These are phyloP conservation scores for Malus hybrid DNA, from an alignment of 331 rosid genomes.

Conservation along the genomic window DNA sequence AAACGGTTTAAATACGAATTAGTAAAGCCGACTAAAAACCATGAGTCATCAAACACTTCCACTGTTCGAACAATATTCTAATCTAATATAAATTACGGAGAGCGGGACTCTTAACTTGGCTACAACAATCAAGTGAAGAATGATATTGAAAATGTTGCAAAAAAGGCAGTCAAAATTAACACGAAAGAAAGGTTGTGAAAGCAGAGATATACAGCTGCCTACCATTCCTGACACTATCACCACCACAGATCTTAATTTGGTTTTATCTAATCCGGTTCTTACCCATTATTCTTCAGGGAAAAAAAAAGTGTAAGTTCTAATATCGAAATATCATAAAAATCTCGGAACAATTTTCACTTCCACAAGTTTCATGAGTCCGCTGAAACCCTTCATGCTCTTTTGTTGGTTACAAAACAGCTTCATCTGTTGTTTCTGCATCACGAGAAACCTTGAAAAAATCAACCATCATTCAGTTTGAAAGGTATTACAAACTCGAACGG, in stretches of 20 bases:
- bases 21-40: background rate
- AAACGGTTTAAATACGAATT: no score
- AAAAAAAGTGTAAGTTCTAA: background rate
- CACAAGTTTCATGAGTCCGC: slow-evolving; percentile 8
- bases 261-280: slow-evolving; percentile 16
- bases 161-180: slow-evolving; percentile 16
- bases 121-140: background rate
- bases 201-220: slow-evolving; percentile 28
- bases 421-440: slow-evolving; percentile 10
- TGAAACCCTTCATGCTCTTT: background rate
- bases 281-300: slow-evolving; percentile 30
- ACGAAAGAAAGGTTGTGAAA: slow-evolving; percentile 12
- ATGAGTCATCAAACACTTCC: background rate
- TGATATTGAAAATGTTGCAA: background rate
- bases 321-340: slow-evolving; percentile 3
- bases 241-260: slow-evolving; percentile 20
- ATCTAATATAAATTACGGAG: no score
- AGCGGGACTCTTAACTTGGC: background rate
- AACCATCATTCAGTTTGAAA: background rate
- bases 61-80: background rate
- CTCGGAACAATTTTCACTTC: slow-evolving; percentile 9
- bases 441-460: slow-evolving; percentile 1
- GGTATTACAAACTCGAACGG: no score
- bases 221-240: slow-evolving; percentile 29
- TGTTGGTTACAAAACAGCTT: no score